These are phyloP conservation scores for Homolaphlyctis polyrhiza DNA, from an alignment of 371 early-diverging fungal species.

Conservation along the genomic window DNA sequence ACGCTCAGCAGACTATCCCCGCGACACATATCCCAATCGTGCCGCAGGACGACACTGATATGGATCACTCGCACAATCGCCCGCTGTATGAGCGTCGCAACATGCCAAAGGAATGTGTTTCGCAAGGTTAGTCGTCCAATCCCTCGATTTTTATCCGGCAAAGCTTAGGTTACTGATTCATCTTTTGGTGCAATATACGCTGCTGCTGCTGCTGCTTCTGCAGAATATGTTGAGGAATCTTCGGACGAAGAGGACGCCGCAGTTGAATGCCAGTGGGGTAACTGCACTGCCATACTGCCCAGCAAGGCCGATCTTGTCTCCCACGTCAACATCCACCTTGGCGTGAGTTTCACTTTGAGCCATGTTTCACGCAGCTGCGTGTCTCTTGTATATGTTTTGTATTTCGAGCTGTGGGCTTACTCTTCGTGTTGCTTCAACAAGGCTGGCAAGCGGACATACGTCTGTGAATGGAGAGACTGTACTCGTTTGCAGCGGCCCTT, in stretches of 20 bases:
- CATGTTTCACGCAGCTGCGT: background rate
- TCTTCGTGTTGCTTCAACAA: slow-evolving; percentile 16
- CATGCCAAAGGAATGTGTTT: background rate
- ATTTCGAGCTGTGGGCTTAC: slow-evolving; percentile 14
- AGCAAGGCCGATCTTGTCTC: slow-evolving; percentile 50
- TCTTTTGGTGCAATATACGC: background rate
- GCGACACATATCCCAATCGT: background rate
- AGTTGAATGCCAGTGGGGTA: slow-evolving; percentile 52
- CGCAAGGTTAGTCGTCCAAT: background rate
- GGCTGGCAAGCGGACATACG: slow-evolving; percentile 62
- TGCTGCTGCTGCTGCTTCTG: background rate
- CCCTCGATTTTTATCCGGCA: background rate
- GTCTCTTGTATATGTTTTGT: slow-evolving; percentile 15
- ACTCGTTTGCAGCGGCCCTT: slow-evolving; percentile 71
- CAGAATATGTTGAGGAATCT: background rate
- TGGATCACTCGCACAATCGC: background rate
- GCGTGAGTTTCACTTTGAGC: slow-evolving; percentile 25
- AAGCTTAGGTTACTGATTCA: background rate
- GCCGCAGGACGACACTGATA: background rate
- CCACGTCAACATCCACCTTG: slow-evolving; percentile 61
- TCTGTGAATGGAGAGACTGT: slow-evolving; percentile 80
- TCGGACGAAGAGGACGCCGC: slow-evolving; percentile 14
- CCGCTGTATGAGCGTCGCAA: background rate
- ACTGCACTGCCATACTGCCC: slow-evolving; percentile 43
- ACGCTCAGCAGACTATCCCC: too few relatives aligned